Conservation (phyloP, 805 yeast species). For the Ogataea chonburiensis region DNA sequence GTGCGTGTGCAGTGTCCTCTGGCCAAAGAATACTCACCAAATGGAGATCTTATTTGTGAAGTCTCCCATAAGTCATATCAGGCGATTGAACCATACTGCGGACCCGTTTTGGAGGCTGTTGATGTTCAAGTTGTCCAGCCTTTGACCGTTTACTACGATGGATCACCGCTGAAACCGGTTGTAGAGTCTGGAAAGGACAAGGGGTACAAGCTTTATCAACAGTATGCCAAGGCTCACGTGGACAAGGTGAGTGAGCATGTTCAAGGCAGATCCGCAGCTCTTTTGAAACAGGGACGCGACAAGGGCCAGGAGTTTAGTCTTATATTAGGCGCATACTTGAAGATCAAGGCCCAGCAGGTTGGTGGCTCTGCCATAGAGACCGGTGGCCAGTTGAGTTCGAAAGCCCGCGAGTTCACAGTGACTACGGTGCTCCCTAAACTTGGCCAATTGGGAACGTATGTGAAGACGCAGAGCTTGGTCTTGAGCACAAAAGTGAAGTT, state of each 20-base stretch:
- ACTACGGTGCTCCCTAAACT: constrained; percentile 21
- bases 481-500: constrained; percentile 12
- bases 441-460: not conserved
- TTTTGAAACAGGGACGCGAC: not conserved
- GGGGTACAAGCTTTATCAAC: constrained; percentile 10
- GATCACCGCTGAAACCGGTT: constrained; percentile 25
- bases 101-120: constrained; percentile 13
- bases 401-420: constrained; percentile 6
- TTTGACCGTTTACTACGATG: constrained; percentile 16
- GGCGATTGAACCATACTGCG: constrained; percentile 21
- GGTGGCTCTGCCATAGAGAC: constrained; percentile 3
- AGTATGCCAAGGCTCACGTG: constrained; percentile 20
- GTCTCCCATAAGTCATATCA: constrained; percentile 22
- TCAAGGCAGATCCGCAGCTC: constrained; percentile 2
- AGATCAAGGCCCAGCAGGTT: constrained; percentile 8
- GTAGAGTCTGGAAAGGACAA: constrained; percentile 19
- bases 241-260: constrained; percentile 17
- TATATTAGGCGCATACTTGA: constrained; percentile 2
- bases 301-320: constrained; percentile 5
- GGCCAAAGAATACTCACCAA: constrained; percentile 14
- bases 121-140: constrained; percentile 17
- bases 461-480: constrained; percentile 8
- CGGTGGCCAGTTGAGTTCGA: constrained; percentile 4
- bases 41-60: constrained; percentile 23
- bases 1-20: constrained; percentile 28